These are phyloP conservation scores for Beauveria sp. DNA, from an alignment of 2,329 filamentous ascomycete genomes.

Conservation along the genomic window DNA sequence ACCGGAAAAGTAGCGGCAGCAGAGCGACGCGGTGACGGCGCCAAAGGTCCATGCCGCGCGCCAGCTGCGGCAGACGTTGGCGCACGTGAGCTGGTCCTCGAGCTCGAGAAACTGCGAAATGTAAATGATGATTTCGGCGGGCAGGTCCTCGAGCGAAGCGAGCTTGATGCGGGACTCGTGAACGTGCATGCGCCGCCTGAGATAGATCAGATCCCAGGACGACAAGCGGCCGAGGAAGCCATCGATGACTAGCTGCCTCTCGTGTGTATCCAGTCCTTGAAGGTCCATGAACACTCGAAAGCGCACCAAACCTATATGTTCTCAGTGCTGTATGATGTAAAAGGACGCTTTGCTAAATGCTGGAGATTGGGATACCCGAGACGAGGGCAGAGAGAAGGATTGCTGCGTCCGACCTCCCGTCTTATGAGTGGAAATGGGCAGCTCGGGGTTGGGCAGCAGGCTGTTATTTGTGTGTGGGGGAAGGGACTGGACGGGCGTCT, in stretches of 20 bases:
- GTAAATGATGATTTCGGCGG: slow-evolving; percentile 20
- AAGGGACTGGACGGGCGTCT: neutral
- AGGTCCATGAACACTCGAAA: slow-evolving; percentile 2
- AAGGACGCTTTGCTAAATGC: no score
- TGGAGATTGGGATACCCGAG: neutral
- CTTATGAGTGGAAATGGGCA: neutral
- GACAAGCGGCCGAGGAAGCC: slow-evolving; percentile 19
- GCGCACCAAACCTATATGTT: neutral
- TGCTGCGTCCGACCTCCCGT: neutral
- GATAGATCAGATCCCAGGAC: slow-evolving; percentile 20
- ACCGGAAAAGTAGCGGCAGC: slow-evolving; percentile 21
- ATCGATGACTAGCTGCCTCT: slow-evolving; percentile 17
- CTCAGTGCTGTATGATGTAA: neutral
- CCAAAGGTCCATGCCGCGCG: slow-evolving; percentile 17
- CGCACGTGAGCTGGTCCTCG: slow-evolving; percentile 20
- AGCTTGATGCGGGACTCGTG: slow-evolving; percentile 13
- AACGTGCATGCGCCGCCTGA: slow-evolving; percentile 16
- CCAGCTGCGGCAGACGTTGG: slow-evolving; percentile 21
- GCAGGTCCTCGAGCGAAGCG: slow-evolving; percentile 20
- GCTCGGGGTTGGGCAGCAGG: slow-evolving; percentile 5
- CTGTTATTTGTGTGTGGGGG: neutral
- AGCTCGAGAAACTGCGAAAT: slow-evolving; percentile 18
- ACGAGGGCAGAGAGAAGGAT: neutral
- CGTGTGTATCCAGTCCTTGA: neutral
- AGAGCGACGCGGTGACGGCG: slow-evolving; percentile 16